These are phyloP conservation scores for Echinosophora koreensis DNA, from an alignment of 306 rosid species.

Conservation along the genomic window DNA sequence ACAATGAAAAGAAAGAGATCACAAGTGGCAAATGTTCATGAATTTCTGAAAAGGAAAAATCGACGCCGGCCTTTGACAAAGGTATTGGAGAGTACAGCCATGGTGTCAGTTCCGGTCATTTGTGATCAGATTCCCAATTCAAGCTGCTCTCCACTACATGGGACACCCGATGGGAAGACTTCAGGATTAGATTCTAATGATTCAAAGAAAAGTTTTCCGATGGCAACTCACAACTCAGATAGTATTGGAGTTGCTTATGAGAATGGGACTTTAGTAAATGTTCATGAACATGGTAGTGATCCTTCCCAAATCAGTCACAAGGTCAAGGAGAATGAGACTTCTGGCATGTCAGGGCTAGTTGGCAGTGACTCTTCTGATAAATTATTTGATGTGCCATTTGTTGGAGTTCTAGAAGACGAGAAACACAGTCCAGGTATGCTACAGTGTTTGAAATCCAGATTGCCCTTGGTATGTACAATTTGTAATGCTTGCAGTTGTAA, in stretches of 20 bases:
- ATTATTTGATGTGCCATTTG: slow-evolving; percentile 69
- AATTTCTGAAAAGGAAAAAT: slow-evolving; percentile 71
- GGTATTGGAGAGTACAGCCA: slow-evolving; percentile 90
- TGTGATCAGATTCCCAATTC: slow-evolving; percentile 74
- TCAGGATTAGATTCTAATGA: slow-evolving; percentile 63
- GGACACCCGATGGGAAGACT: slow-evolving; percentile 62
- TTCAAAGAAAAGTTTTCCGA: slow-evolving; percentile 58
- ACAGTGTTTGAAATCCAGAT: slow-evolving; percentile 26
- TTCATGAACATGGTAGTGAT: slow-evolving; percentile 58
- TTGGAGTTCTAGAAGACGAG: slow-evolving; percentile 62
- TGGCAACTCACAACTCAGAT: slow-evolving; percentile 49
- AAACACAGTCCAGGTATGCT: slow-evolving; percentile 69
- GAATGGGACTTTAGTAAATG: slow-evolving; percentile 63
- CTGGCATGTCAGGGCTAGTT: slow-evolving; percentile 53
- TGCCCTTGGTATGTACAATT: background rate
- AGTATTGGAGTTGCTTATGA: slow-evolving; percentile 62
- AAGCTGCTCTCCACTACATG: slow-evolving; percentile 61
- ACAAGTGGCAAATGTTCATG: slow-evolving; percentile 71
- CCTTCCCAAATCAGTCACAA: slow-evolving; percentile 52
- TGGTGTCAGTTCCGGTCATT: slow-evolving; percentile 80
- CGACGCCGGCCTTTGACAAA: slow-evolving; percentile 82
- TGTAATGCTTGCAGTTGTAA: background rate
- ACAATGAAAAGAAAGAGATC: slow-evolving; percentile 82
- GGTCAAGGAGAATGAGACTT: slow-evolving; percentile 63
- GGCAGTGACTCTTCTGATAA: slow-evolving; percentile 65